Evolutionary conservation across 176 grass and related monocot species (phyloP).

Genomic region (Oryza longistaminata): DNA sequence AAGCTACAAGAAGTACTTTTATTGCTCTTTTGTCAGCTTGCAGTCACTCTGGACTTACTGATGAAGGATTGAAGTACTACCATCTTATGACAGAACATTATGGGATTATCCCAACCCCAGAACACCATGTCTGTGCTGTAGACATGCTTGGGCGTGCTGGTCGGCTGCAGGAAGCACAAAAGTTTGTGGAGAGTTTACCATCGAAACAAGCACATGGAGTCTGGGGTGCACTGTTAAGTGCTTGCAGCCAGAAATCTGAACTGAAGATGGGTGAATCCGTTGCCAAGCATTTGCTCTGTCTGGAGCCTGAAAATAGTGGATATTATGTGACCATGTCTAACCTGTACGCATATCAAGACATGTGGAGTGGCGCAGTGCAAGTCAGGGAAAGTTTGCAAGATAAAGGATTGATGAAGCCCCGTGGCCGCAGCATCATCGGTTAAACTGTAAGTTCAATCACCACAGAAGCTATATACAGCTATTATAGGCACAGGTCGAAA

Average conservation of each 20-base stretch:
- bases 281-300: constrained; percentile 56
- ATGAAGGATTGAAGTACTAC: constrained; percentile 76
- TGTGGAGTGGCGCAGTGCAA: constrained; percentile 61
- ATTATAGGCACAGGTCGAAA: too few relatives aligned
- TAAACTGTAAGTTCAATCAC: background rate
- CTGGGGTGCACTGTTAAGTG: constrained; percentile 77
- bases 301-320: constrained; percentile 72
- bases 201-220: constrained; percentile 53
- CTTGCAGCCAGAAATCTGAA: constrained; percentile 52
- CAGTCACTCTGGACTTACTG: constrained; percentile 68
- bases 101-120: constrained; percentile 54
- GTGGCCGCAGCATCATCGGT: constrained; percentile 55
- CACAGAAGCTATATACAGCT: background rate
- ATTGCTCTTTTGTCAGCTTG: constrained; percentile 83
- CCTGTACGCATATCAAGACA: constrained; percentile 58
- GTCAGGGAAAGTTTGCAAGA: constrained; percentile 55
- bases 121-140: constrained; percentile 76
- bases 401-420: constrained; percentile 59
- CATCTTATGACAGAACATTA: constrained; percentile 68
- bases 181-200: constrained; percentile 56
- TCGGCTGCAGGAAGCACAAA: constrained; percentile 54
- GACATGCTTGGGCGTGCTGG: constrained; percentile 76
- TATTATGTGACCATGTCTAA: constrained; percentile 89
- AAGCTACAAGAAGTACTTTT: constrained; percentile 77
- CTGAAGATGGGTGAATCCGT: constrained; percentile 54